Conservation (phyloP, 345 rosid genomes). For the Gossypium sturtianum region DNA sequence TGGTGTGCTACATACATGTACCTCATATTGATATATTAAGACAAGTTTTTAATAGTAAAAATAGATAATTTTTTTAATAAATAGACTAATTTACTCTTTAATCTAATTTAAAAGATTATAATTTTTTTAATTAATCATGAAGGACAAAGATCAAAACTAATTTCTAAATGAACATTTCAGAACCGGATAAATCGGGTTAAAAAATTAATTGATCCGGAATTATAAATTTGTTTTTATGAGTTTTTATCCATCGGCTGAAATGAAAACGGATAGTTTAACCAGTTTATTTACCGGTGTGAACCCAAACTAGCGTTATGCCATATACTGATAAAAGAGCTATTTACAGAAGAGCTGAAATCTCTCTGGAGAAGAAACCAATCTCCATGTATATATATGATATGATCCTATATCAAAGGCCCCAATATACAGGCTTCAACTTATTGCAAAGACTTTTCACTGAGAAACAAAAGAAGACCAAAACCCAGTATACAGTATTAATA, state of each 20-base stretch:
- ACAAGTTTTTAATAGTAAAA: too few relatives aligned
- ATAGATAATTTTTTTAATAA: too few relatives aligned
- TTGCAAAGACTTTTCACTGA: not conserved
- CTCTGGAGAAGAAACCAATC: not conserved
- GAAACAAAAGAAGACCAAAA: not conserved
- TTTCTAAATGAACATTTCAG: not conserved
- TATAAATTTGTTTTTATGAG: too few relatives aligned
- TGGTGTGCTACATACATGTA: too few relatives aligned
- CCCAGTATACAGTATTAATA: not conserved
- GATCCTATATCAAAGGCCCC: not conserved
- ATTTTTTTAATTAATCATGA: too few relatives aligned
- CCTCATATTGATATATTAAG: accelerated
- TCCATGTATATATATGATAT: not conserved
- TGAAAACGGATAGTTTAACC: too few relatives aligned
- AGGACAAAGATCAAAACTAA: too few relatives aligned
- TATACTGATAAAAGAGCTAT: not conserved
- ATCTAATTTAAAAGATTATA: too few relatives aligned
- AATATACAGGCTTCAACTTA: not conserved
- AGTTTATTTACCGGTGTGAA: too few relatives aligned
- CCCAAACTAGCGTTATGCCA: not conserved
- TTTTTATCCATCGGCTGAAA: too few relatives aligned
- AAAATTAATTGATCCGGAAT: too few relatives aligned
- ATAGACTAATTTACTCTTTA: too few relatives aligned
- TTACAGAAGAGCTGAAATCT: not conserved
- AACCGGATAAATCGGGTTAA: not conserved